Evolutionary conservation across 1,139 yeast species (phyloP), one percentile per base, ranked within the genome.

Genomic region (Pneumocystis wakefieldiae): DNA sequence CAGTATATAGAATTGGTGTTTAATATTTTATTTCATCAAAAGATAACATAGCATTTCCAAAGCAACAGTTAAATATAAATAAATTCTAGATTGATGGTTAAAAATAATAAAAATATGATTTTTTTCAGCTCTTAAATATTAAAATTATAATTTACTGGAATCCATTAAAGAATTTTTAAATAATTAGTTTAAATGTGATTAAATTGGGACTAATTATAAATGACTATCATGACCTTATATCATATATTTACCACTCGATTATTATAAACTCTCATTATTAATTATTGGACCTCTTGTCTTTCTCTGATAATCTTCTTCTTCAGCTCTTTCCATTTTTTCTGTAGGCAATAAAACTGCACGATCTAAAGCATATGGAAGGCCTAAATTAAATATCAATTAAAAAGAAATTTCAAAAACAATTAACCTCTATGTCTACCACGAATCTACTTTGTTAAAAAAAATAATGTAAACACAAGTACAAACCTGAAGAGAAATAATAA

Each of bases 281-380:
- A 48, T 24, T 24, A 48, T 15, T 48, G 55, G 55, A 24, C 24
- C 55, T 24, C 12, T 48, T 48, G 55, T 29, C 24, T 39, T 57
- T 24, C 59, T 57, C n/a, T 62, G 61, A 38, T 64, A 59, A 35
- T 64, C 67, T 57, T 67, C 67, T 48, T 61, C 66, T 35, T 91
- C 98, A 69, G 88, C 80, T 67, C 79, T 76, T 42, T 79, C 80
- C 79, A 90, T 79, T 66, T 82, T 81, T 14, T 84, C 86, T 66
- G 85, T 82, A 1, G 96, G 95, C 64, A 92, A 75, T 80, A 92
- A 85, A 68, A 92, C 87, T 57, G 99, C 98, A 71, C 98, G 83
- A 74, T 92, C 99, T 65, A 94, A 80, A 0, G 92, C 78, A 71
- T 92, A 90, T 0, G 99, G 99, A 66, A 92, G 78, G 57, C 98